phyloP scores from a whole-genome alignment of 192 early-diverging fungal species.

The Haplosporangium gracile region DNA sequence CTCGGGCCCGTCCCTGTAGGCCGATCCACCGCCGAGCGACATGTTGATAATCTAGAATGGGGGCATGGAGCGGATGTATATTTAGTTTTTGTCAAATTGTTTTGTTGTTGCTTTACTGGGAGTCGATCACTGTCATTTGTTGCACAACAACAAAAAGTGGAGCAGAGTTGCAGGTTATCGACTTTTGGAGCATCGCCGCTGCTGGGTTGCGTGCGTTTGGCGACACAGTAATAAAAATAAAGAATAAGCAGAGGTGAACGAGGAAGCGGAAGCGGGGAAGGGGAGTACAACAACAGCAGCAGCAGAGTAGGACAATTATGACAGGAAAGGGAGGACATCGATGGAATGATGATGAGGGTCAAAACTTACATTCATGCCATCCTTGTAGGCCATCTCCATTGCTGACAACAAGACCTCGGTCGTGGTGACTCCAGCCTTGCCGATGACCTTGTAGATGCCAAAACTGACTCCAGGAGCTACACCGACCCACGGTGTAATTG shows the following conservation, averaged over 20 bases:
- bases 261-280: too few species aligned
- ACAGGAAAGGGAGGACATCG: background rate
- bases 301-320: background rate
- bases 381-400: conserved; percentile 34
- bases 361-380: conserved; percentile 20
- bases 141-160: background rate
- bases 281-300: too few species aligned
- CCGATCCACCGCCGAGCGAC: conserved; percentile 68
- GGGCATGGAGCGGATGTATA: conserved; percentile 18
- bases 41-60: conserved; percentile 67
- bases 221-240: background rate
- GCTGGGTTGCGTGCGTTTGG: background rate
- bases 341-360: background rate
- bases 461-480: conserved; percentile 76
- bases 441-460: conserved; percentile 76
- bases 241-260: background rate
- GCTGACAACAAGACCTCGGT: background rate
- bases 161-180: background rate
- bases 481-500: conserved; percentile 46
- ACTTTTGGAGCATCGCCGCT: background rate
- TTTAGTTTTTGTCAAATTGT: conserved; percentile 29
- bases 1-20: conserved; percentile 67
- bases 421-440: conserved; percentile 58
- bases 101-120: background rate
- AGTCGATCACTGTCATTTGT: background rate